Base-by-base conservation (phyloP, 2,329 filamentous ascomycete species). In the Orbilia brochopaga region DNA sequence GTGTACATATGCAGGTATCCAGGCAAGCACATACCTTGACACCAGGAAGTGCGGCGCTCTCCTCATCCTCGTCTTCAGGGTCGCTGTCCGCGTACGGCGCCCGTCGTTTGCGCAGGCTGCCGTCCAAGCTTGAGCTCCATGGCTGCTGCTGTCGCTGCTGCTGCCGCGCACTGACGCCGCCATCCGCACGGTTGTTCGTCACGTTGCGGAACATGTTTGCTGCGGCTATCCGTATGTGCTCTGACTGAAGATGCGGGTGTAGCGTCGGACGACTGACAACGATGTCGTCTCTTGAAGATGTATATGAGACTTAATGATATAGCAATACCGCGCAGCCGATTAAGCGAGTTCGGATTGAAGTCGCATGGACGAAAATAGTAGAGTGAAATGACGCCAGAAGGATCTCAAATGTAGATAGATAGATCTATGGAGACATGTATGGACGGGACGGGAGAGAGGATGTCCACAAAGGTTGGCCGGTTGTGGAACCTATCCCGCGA, bases 31-130 rank as follows among this genome's bases (percentile, higher is more conserved):
- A 7, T 60, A 70, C 66, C 66, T 70, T 70, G 24, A 54, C 23
- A 13, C 54, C 53, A 13, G 63, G 13, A 11, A 55, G 32, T 2
- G 37, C 55, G 13, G 5, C 13, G 3, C 11, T 15, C 5, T 42
- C 37, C 3, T 70, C 66, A 10, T 64, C 66, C 10, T 70, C 66
- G n/a, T 70, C 66, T 40, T 70, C 66, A 17, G 63, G 59, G 23
- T 70, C 66, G 23, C 66, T 70, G 24, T 70, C 66, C n/a, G 58
- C 59, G 30, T 64, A 70, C 13, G 59, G 66, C 23, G 66, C 66
- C n/a, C 58, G 40, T 4, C 66, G 59, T 60, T 70, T 70, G 17
- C 60, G 52, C 37, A 42, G 37, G 37, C 37, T 42, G 37, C 37
- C 13, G 13, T 15, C n/a, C n/a, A 4, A 4, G 13, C 4, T 17